These are phyloP conservation scores for Porpolomopsis calyptriformis DNA, from an alignment of 768 basidiomycete species.

Conservation along the genomic window DNA sequence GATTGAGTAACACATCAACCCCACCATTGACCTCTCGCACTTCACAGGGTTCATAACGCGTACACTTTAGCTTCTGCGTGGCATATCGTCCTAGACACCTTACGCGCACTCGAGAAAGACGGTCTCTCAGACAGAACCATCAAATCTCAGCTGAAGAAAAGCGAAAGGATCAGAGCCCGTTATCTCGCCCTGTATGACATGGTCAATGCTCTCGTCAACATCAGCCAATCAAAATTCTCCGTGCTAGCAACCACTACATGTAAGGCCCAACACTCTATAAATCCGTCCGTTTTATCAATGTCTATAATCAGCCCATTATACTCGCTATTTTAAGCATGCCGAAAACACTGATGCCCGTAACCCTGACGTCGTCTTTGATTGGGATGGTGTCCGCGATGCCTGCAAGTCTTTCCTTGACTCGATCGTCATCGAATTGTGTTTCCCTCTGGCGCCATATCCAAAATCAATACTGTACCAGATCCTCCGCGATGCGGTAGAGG, in stretches of 20 bases:
- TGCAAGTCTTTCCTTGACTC: conserved; percentile 75
- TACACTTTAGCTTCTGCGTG: conserved; percentile 79
- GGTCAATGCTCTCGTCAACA: conserved; percentile 46
- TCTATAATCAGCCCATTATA: conserved; percentile 48
- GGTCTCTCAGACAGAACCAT: conserved; percentile 46
- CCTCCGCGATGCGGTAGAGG: conserved; percentile 60
- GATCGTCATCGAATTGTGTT: conserved; percentile 72
- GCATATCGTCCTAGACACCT: conserved; percentile 54
- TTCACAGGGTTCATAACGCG: conserved; percentile 70
- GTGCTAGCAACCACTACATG: conserved; percentile 60
- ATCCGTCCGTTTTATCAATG: neutral
- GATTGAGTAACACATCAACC: neutral
- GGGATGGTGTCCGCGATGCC: conserved; percentile 47
- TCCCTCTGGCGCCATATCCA: conserved; percentile 61
- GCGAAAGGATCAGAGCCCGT: conserved; percentile 39
- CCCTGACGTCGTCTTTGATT: conserved; percentile 55
- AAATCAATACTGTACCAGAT: conserved; percentile 55
- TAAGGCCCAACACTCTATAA: conserved; percentile 25
- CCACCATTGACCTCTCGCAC: no score
- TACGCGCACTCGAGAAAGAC: conserved; percentile 43
- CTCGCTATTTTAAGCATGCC: conserved; percentile 52
- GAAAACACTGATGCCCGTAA: conserved; percentile 31
- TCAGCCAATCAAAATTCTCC: conserved; percentile 56
- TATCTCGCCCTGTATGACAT: conserved; percentile 61
- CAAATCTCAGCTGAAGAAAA: conserved; percentile 41